Percentiles rank a stretch among this genome's conserved stretches.
Conservation (phyloP, 345 rosid species). For the Erucastrum elatum region DNA sequence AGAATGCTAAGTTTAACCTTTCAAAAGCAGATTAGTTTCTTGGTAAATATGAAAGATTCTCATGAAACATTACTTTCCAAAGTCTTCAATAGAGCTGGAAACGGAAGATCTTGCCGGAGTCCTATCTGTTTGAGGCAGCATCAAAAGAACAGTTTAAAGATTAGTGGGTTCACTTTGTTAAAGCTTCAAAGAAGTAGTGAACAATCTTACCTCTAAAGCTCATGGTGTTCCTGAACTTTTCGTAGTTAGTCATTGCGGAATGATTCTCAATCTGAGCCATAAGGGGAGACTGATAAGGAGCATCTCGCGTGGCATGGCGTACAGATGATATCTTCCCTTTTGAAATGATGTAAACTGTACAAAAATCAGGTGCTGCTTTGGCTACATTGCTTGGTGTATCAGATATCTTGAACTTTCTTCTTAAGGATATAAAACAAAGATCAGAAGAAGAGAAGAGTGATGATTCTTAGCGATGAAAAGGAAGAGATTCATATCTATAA, state of each 20-base stretch:
- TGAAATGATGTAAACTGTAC: constrained; percentile 69
- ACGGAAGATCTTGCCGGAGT: constrained; percentile 45
- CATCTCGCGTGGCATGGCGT: constrained; percentile 54
- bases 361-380: constrained; percentile 80
- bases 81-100: constrained; percentile 50
- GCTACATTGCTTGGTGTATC: constrained; percentile 61
- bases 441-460: neutral
- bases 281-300: constrained; percentile 68
- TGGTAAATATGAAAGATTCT: neutral
- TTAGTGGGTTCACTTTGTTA: neutral
- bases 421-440: neutral
- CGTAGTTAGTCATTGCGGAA: constrained; percentile 34
- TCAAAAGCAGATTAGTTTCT: neutral
- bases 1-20: neutral
- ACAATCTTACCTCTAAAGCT: constrained; percentile 53
- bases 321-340: constrained; percentile 75
- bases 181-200: neutral
- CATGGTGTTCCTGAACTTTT: constrained; percentile 37
- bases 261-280: constrained; percentile 51
- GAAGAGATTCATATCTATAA: neutral
- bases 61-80: constrained; percentile 51
- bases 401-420: constrained; percentile 68
- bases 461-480: neutral
- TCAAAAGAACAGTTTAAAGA: neutral
- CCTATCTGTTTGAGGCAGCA: constrained; percentile 48